Evolutionary conservation across 2,329 filamentous ascomycete species (phyloP), one percentile per base, ranked within the genome.

Genomic region (Monosporascus ibericus): DNA sequence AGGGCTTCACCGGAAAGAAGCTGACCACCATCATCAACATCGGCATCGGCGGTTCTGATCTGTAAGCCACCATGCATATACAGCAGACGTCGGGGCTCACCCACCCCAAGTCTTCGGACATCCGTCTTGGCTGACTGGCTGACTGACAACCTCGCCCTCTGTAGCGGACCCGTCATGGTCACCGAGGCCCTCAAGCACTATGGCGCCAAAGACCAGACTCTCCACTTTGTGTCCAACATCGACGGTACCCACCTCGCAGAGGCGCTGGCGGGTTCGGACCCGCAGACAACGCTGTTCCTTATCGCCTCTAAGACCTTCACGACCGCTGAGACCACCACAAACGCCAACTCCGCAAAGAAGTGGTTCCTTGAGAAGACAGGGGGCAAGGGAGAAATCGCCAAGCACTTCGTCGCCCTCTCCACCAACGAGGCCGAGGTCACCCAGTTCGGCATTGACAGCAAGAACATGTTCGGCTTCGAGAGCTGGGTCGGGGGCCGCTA

Each of bases 401-500:
- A 97, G 82, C 94, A 99, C 81, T 99, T 99, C 68, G 94, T 96
- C 53, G 94, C 94, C 46, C 84, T 99, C 50, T 97, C 94, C 48
- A 99, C 94, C 71, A 99, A 99, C 75, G 88, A 92, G 75, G 71
- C 78, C 50, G 92, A 97, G 77, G 94, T 99, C 57, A 91, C 88
- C 75, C 97, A 97, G 80, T 99, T 99, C 66, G 94, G 94, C 60
- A 99, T 99, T 67, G 92, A 97, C 76, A 87, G 86, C 75, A 92
- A 92, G 82, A 99, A 97, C 82, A 99, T 99, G 94, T 99, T 99
- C 68, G 92, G 91, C 65, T 99, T 99, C 70, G 92, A 92, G 74
- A 95, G 89, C 75, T 99, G 94, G 94, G 92, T 97, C 49, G 94
- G 94, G 70, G 94, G 94, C 53, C 88, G 94, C 55, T 99, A 99